These are phyloP conservation scores for Fusarium stilboides DNA, from an alignment of 2,329 filamentous ascomycete species.

Conservation along the genomic window DNA sequence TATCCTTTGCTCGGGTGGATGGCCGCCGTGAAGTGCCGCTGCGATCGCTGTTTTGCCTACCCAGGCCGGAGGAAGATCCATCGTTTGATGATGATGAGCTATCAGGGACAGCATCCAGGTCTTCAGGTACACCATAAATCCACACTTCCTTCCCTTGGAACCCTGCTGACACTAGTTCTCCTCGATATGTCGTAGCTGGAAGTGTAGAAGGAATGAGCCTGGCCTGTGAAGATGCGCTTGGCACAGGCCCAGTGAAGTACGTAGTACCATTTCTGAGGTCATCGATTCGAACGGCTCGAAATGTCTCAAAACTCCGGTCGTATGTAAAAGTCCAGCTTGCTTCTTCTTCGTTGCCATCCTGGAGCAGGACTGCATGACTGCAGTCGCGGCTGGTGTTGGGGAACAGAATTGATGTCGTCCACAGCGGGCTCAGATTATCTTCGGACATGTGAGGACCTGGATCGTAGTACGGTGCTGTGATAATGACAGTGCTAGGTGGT, in stretches of 20 bases:
- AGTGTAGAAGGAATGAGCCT: constrained; percentile 77
- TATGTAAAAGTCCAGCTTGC: constrained; percentile 85
- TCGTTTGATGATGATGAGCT: constrained; percentile 44
- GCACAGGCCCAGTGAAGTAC: constrained; percentile 81
- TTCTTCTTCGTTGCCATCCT: constrained; percentile 73
- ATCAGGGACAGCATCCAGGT: constrained; percentile 75
- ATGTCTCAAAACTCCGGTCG: constrained; percentile 82
- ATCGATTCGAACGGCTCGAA: constrained; percentile 82
- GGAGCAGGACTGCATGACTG: constrained; percentile 81
- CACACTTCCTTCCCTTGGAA: constrained; percentile 82
- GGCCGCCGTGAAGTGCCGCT: constrained; percentile 53
- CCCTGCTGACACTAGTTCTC: constrained; percentile 80
- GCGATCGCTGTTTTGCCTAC: constrained; percentile 52
- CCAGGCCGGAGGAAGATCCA: constrained; percentile 47
- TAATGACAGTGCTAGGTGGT: constrained; percentile 79
- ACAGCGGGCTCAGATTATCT: constrained; percentile 80
- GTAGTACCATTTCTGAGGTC: constrained; percentile 82
- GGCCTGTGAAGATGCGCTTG: constrained; percentile 65
- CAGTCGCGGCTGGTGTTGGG: constrained; percentile 85
- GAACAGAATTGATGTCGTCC: constrained; percentile 89
- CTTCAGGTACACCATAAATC: constrained; percentile 84
- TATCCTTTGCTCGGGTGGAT: constrained; percentile 51
- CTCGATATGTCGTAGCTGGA: constrained; percentile 77
- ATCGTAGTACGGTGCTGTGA: constrained; percentile 85
- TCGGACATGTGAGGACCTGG: constrained; percentile 76